Evolutionary conservation across 257 asterid genomes (phyloP), one percentile per base, ranked within the genome.

Genomic region (Fraxinus quadrangulata): DNA sequence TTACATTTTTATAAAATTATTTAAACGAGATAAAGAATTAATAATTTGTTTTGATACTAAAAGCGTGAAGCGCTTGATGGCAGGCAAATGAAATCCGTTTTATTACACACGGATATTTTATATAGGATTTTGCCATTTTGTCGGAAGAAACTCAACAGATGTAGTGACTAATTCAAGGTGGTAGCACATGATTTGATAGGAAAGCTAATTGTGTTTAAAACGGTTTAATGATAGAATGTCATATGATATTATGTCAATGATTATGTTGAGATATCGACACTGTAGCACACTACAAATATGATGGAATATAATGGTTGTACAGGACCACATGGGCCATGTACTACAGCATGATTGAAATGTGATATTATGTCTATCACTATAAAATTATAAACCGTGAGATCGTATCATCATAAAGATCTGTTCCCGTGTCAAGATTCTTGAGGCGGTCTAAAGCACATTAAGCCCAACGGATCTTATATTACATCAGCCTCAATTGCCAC

Each of bases 361-460:
- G 10, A 33, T 2, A 34, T 28, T 66, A 76, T 54, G 42, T 83
- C 24, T 45, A 31, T 65, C 34, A 28, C 63, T 76, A 56, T 34
- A 31, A 45, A 37, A 47, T 37, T 12, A 49, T 11, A 39, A 45
- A 39, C 87, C 89, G 91, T 87, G 90, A 77, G 72, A 76, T 82
- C 78, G 68, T 56, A 76, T 59, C 72, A 42, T 56, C 31, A 36
- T 24, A 81, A 47, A 63, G 51, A 42, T 42, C 51, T 4, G 51
- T 42, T 1, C 5, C 5, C 19, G 23, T 45, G 21, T 40, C 71
- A 19, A 10, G n/a, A 67, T 34, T 26, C 74, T n/a, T 31, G 19
- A 73, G 79, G 74, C 81, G 81, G 72, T 12, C 39, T 6, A 65
- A 79, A 79, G 80, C 82, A 81, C 76, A 72, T 69, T 59, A 75